Base-by-base conservation (phyloP, 192 early-diverging fungal genomes). In the Dissophora globulifera region DNA sequence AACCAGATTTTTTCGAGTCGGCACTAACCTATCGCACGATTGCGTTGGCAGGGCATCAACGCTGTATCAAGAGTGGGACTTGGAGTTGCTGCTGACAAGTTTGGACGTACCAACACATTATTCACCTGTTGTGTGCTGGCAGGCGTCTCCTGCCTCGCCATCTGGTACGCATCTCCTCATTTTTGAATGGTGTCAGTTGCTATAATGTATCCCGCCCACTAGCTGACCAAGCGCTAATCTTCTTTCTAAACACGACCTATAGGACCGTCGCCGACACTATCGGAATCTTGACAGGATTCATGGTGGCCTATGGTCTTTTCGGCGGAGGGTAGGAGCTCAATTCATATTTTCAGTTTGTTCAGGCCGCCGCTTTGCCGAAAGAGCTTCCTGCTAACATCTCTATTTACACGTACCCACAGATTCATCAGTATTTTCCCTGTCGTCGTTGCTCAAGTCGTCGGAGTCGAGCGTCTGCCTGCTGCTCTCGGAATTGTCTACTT, bases 371-470 rank as follows among this genome's bases (percentile, higher is more conserved):
- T 38, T 38, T 38, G 35, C 35, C n/a, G n/a, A n/a, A n/a, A n/a
- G n/a, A n/a, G n/a, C n/a, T n/a, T n/a, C n/a, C n/a, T n/a, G n/a
- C n/a, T n/a, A n/a, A n/a, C n/a, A n/a, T n/a, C n/a, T n/a, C n/a
- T n/a, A n/a, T n/a, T n/a, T n/a, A n/a, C 35, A 38, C 6, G 13
- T 13, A 9, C 13, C 13, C 13, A 38, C 31, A 79, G 69, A 20
- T 85, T 83, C 47, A 79, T 85, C 12, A 78, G 79, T 22, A 65
- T 88, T 15, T 74, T 81, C 17, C 81, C 86, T 13, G 79, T 82
- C 0, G 67, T 80, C 23, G 70, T 71, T 0, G 86, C 86, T 0
- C 82, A 88, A 32, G 69, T 88, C 16, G 86, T 88, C 0, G 86
- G 86, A 50, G 62, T 83, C n/a, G 65, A 79, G 31, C 78, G 83